Conservation (phyloP, 2,329 filamentous ascomycete genomes). For the Aspergillus awamori region DNA sequence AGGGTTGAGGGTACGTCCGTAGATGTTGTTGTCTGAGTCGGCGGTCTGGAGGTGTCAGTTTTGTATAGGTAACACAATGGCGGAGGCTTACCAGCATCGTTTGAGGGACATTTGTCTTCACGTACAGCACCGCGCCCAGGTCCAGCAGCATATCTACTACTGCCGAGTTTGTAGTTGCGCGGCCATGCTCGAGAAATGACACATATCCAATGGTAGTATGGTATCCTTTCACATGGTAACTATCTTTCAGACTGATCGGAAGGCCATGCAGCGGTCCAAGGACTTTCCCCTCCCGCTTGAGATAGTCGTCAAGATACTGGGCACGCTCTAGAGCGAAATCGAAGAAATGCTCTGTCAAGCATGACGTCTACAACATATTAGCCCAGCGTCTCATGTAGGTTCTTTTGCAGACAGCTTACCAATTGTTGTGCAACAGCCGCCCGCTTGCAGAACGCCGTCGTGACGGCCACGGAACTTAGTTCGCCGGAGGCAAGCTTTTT, state of each 20-base stretch:
- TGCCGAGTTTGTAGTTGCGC: constrained; percentile 16
- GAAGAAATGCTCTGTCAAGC: constrained; percentile 45
- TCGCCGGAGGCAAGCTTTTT: constrained; percentile 23
- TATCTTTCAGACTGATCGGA: constrained; percentile 43
- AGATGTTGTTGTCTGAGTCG: constrained; percentile 29
- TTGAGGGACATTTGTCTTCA: constrained; percentile 35
- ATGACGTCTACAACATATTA: constrained; percentile 26
- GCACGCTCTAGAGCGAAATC: constrained; percentile 40
- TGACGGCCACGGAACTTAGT: constrained; percentile 26
- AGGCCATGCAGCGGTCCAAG: constrained; percentile 45
- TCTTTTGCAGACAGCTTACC: constrained; percentile 13
- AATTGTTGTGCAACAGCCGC: constrained; percentile 44
- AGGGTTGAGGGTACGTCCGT: constrained; percentile 28
- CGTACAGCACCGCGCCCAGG: constrained; percentile 29
- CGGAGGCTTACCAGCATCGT: constrained; percentile 27
- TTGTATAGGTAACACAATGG: background rate
- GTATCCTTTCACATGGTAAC: constrained; percentile 27
- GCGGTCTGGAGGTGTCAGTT: background rate
- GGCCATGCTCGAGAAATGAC: constrained; percentile 21
- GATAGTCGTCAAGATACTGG: constrained; percentile 39
- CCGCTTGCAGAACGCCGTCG: constrained; percentile 44
- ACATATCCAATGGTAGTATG: constrained; percentile 27
- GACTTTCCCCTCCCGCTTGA: constrained; percentile 29
- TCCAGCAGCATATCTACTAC: constrained; percentile 23
- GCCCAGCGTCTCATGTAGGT: no score